Base-by-base conservation (phyloP, 2,329 filamentous ascomycete species). In the Aspergillus ochraceus region DNA sequence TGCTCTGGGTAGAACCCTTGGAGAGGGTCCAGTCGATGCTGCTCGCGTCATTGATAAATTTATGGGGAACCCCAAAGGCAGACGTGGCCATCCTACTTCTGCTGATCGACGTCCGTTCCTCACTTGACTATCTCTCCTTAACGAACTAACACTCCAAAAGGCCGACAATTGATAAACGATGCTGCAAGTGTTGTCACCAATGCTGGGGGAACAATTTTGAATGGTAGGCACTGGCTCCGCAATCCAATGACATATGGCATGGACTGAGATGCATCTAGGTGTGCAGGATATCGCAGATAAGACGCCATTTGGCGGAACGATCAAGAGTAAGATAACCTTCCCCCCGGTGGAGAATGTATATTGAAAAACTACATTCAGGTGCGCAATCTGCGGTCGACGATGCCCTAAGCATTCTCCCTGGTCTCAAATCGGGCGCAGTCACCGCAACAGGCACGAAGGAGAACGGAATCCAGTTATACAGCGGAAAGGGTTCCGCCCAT, bases 1-100 rank as follows among this genome's bases (percentile, higher is more conserved):
- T 36, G 80, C 88, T 54, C 82, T 90, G n/a, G 88, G 88, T 66
- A 84, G 86, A 64, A 90, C 87, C 55, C 74, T 85, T 68, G 84
- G 80, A 60, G 83, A 81, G 55, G 86, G 87, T 17, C 80, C 84
- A 58, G 81, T 89, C 62, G 79, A 86, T 61, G 82, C 87, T 29
- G 77, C 79, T 20, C 77, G 77, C 66, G 85, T 86, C 75, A 81
- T 90, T 64, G 66, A 80, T 59, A 81, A 72, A 71, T 90, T 89
- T 77, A 87, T 90, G 83, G 81, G 81, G 36, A 70, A 4, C 17
- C 14, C 36, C 6, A 42, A 42, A n/a, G 36, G 1, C 4, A 17
- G 17, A n/a, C 36, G 36, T 42, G 36, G 32, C 32, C 32, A 36
- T 3, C 32, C 36, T 8, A 42, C 36, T 42, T 8, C 14, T 42